Percentiles rank a stretch among this genome's conserved stretches.
Conservation (phyloP, 2,329 filamentous ascomycete genomes). For the Alternaria rosae region DNA sequence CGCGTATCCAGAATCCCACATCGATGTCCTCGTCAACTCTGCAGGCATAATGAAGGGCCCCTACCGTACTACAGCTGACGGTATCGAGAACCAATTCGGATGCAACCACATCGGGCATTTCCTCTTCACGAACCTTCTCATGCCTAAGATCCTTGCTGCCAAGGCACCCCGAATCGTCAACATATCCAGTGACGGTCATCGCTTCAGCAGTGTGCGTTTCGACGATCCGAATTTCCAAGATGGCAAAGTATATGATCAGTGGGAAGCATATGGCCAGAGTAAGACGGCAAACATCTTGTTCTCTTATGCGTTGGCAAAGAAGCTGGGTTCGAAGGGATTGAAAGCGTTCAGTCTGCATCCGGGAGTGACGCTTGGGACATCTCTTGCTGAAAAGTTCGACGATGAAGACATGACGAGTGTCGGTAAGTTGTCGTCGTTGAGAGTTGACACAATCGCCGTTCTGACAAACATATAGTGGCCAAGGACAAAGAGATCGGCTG, state of each 20-base stretch:
- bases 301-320: slow-evolving; percentile 30
- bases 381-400: slow-evolving; percentile 23
- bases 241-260: slow-evolving; percentile 51
- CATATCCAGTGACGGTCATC: slow-evolving; percentile 52
- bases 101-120: slow-evolving; percentile 62
- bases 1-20: slow-evolving; percentile 34
- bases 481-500: slow-evolving; percentile 31
- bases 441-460: background rate
- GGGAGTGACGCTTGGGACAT: slow-evolving; percentile 35
- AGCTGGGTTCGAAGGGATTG: slow-evolving; percentile 32
- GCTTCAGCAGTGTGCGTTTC: slow-evolving; percentile 51
- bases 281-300: slow-evolving; percentile 60
- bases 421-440: slow-evolving; percentile 2
- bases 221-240: slow-evolving; percentile 54
- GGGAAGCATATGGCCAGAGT: slow-evolving; percentile 59
- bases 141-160: slow-evolving; percentile 51
- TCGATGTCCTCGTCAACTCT: slow-evolving; percentile 57
- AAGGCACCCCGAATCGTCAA: slow-evolving; percentile 52
- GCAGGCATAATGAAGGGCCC: slow-evolving; percentile 49
- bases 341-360: slow-evolving; percentile 42
- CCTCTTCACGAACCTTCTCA: slow-evolving; percentile 56
- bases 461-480: slow-evolving; percentile 13
- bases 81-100: slow-evolving; percentile 52
- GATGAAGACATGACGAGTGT: slow-evolving; percentile 34
- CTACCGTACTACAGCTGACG: slow-evolving; percentile 39